A percentile compares a stretch with the other conserved stretches of the same genome.
Evolutionary conservation across 2,329 filamentous ascomycete species (phyloP).

Genomic region (Herpomyces periplanetae): DNA sequence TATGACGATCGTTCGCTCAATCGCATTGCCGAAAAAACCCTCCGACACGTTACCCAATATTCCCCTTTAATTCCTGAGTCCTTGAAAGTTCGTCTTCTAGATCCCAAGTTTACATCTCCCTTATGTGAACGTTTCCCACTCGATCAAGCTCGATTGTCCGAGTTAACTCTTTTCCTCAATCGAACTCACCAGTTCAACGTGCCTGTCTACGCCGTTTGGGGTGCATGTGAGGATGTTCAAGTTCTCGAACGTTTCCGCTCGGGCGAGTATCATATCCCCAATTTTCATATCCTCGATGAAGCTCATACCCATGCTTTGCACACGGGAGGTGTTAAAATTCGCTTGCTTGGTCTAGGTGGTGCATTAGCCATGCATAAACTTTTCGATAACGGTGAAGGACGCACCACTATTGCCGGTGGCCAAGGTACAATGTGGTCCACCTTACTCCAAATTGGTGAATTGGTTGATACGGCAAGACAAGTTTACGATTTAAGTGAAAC

Average conservation of each 20-base stretch:
- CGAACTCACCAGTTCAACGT: conserved; percentile 70
- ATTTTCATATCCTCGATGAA: conserved; percentile 93
- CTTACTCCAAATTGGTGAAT: conserved; percentile 78
- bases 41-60: conserved; percentile 95
- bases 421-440: conserved; percentile 99
- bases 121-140: conserved; percentile 55
- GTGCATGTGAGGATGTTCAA: conserved; percentile 86
- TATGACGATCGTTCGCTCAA: conserved; percentile 88
- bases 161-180: conserved; percentile 54
- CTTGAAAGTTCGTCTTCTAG: conserved; percentile 21
- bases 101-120: conserved; percentile 19
- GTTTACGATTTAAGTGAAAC: conserved; percentile 96
- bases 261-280: conserved; percentile 84
- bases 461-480: conserved; percentile 85
- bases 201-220: conserved; percentile 94
- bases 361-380: conserved; percentile 99
- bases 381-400: conserved; percentile 88
- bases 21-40: conserved; percentile 87
- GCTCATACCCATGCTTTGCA: conserved; percentile 81
- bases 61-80: conserved; percentile 60
- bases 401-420: conserved; percentile 86
- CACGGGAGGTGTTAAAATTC: conserved; percentile 74
- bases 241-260: conserved; percentile 91
- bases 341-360: conserved; percentile 62
- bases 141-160: conserved; percentile 54